Evolutionary conservation across 805 yeast genomes (phyloP), one percentile per base, ranked within the genome.

Genomic region (Yarrowia sp.): DNA sequence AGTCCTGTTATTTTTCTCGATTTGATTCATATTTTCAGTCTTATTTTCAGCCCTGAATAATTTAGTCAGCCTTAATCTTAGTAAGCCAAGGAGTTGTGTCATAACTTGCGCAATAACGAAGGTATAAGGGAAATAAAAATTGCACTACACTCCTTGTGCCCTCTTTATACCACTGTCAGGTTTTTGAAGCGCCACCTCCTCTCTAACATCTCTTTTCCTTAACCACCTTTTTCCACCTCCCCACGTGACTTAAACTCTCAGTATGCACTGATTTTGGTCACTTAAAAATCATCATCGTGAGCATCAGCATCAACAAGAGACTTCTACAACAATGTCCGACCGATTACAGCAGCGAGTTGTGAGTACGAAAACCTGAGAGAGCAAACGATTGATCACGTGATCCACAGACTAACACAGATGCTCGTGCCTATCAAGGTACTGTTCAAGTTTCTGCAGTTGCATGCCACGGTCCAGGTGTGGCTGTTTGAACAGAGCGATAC

Each of bases 391-490:
- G 5, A 52, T 53, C 59, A 40, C 45, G 59, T 56, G 48, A 56
- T 32, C 65, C n/a, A 16, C 35, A 7, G 26, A 63, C 67, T 50
- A 53, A 19, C 52, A 15, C 68, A 82, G 83, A 84, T 87, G 81
- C 85, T 92, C 64, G 97, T 97, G 68, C 99, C 99, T 19, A 92
- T 95, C 79, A 93, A 92, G 78, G 86, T 92, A 75, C 86, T 95
- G 61, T 95, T 93, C 82, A 89, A 90, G 77, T 90, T 86, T 75
- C 83, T 94, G 71, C 97, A 93, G 77, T 90, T 90, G 73, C 94
- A 91, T 73, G 81, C 90, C 1, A 80, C 82, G 19, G 98, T 95
- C 42, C 86, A 89, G 8, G 86, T 95, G 43, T 94, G 98, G 98
- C 81, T 95, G 11, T 92, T 84, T 72, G 98, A 95, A 75, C 97